Conservation (phyloP, 768 basidiomycete genomes). For the Piloderma croceum region DNA sequence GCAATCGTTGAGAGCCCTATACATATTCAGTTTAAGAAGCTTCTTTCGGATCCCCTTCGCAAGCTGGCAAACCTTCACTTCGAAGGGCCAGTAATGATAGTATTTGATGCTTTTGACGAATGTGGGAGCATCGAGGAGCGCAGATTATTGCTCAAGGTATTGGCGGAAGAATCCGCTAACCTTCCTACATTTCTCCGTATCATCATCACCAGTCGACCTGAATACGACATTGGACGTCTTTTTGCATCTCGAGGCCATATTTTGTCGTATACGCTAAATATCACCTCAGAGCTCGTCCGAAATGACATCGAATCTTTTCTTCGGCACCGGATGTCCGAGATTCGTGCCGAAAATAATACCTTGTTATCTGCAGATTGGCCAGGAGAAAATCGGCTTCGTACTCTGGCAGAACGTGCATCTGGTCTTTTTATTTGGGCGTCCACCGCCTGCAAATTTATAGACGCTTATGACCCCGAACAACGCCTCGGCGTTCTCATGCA, state of each 20-base stretch:
- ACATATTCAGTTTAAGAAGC: background rate
- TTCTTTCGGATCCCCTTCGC: background rate
- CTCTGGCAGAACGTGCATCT: conserved; percentile 8
- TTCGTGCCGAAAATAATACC: background rate
- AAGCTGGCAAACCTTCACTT: background rate
- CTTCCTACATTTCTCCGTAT: conserved; percentile 25
- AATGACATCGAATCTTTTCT: conserved; percentile 1
- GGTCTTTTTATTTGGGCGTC: conserved; percentile 30
- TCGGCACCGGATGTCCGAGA: background rate
- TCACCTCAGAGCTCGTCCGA: background rate
- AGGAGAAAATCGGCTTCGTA: conserved; percentile 12
- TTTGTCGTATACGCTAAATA: background rate
- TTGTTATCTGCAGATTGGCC: conserved; percentile 21
- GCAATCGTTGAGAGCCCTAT: background rate
- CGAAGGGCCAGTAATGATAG: conserved; percentile 20
- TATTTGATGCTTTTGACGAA: conserved; percentile 30
- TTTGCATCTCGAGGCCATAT: conserved; percentile 13
- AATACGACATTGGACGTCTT: conserved; percentile 21
- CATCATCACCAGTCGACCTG: conserved; percentile 26
- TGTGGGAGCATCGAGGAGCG: conserved; percentile 19
- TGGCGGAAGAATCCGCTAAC: conserved; percentile 18
- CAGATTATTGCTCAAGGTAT: conserved; percentile 20
- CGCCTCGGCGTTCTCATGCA: background rate
- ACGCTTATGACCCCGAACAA: conserved; percentile 1
- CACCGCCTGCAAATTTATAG: conserved; percentile 17